Evolutionary conservation across 192 early-diverging fungal species (phyloP).

Genomic region (Backusella westeae): DNA sequence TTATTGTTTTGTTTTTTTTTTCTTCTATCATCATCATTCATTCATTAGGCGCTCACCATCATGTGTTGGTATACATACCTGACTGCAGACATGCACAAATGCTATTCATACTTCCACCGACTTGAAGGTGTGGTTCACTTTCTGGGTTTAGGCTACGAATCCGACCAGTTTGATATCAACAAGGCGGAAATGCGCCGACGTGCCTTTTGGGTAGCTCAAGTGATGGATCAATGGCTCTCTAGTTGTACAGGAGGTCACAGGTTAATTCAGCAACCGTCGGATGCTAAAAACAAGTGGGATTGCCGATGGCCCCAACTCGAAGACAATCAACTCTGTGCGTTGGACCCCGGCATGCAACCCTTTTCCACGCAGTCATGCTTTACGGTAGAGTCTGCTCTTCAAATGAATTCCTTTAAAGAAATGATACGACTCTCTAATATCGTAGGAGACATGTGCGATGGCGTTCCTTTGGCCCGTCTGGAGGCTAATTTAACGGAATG

Average conservation of each 20-base stretch:
- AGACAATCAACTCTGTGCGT: conserved; percentile 28
- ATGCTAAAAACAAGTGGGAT: conserved; percentile 12
- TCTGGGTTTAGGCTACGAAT: conserved; percentile 24
- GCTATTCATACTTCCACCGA: conserved; percentile 7
- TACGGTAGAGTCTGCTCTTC: conserved; percentile 9
- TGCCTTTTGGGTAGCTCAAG: conserved; percentile 30
- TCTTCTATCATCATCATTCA: no score
- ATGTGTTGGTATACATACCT: conserved; percentile 36
- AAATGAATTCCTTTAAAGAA: conserved; percentile 27
- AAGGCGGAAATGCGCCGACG: conserved; percentile 32
- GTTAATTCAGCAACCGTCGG: conserved; percentile 4
- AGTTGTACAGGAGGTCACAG: conserved; percentile 8
- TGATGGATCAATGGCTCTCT: conserved; percentile 32
- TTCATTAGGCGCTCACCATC: conserved; percentile 23
- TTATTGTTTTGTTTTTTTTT: not conserved
- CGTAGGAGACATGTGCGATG: conserved; percentile 22
- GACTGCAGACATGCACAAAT: conserved; percentile 17
- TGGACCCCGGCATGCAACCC: not conserved
- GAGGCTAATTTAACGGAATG: conserved; percentile 27
- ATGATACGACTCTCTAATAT: conserved; percentile 28
- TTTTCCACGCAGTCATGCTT: not conserved
- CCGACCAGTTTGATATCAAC: conserved; percentile 12
- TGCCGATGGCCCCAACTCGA: conserved; percentile 30
- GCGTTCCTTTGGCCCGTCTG: not conserved
- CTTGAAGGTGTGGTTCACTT: conserved; percentile 7